phyloP scores from a whole-genome alignment of 169 alveolate species.

The Perkinsus marinus region DNA sequence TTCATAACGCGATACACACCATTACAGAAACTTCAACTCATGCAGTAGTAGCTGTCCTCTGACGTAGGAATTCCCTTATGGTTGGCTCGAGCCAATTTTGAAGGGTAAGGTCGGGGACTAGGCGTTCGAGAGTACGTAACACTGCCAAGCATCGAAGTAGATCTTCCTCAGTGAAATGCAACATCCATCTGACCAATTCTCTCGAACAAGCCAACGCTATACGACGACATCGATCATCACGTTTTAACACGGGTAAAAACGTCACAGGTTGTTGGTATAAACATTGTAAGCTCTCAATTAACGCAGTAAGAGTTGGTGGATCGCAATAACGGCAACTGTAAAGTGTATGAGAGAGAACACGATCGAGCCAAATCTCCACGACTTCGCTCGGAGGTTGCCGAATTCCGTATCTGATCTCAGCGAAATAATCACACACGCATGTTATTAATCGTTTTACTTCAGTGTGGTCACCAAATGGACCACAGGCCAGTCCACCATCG shows the following conservation, averaged over 20 bases:
- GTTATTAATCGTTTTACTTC: neutral
- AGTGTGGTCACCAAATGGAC: neutral
- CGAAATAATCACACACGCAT: neutral
- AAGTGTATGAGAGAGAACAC: neutral
- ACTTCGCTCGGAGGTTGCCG: neutral
- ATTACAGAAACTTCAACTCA: neutral
- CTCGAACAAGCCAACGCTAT: neutral
- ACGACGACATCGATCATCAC: neutral
- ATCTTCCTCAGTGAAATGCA: neutral
- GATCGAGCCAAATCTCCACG: neutral
- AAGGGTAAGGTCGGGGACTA: neutral
- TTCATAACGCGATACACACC: neutral
- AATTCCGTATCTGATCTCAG: neutral
- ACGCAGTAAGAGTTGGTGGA: neutral
- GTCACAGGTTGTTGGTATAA: neutral
- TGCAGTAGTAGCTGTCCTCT: neutral
- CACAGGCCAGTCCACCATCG: neutral
- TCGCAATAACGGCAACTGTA: neutral
- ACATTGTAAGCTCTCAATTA: neutral
- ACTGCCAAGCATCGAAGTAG: neutral
- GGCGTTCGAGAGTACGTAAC: neutral
- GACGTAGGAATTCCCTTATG: neutral
- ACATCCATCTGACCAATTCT: neutral
- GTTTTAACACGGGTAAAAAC: neutral
- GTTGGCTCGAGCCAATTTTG: neutral